These are phyloP conservation scores for Coemansia asiatica DNA, from an alignment of 192 early-diverging fungal species.

Conservation along the genomic window DNA sequence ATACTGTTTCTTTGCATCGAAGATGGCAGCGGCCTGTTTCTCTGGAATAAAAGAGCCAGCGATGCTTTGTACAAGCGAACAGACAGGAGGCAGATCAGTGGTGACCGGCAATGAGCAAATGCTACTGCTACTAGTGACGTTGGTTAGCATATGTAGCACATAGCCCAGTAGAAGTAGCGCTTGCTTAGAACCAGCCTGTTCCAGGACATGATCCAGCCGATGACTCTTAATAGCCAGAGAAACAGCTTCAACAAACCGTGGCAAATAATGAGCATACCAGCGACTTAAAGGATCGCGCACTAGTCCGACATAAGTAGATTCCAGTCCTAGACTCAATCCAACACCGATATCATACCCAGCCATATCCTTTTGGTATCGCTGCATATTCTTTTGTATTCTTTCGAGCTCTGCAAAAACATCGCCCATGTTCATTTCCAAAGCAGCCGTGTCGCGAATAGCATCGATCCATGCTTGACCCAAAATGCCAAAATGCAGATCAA, in stretches of 20 bases:
- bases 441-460: conserved; percentile 37
- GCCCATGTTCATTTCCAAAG: conserved; percentile 7
- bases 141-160: conserved; percentile 11
- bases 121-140: neutral
- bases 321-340: conserved; percentile 37
- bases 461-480: conserved; percentile 34
- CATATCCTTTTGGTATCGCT: neutral
- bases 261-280: conserved; percentile 34
- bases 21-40: neutral
- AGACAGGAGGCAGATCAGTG: neutral
- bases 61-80: neutral
- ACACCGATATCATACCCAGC: conserved; percentile 13
- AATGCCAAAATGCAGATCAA: conserved; percentile 26
- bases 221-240: conserved; percentile 7
- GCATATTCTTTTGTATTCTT: neutral
- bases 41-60: conserved; percentile 4
- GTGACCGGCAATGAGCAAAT: neutral
- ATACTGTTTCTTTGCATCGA: neutral
- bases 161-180: conserved; percentile 19
- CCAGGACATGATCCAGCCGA: neutral
- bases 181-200: neutral
- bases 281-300: conserved; percentile 14
- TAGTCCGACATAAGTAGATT: conserved; percentile 25
- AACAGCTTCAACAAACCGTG: conserved; percentile 17
- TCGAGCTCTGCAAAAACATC: conserved; percentile 25